A percentile compares a stretch with the other conserved stretches of the same genome.
Evolutionary conservation across 2,329 filamentous ascomycete species (phyloP).

Genomic region (Albophoma yamanashiensis): DNA sequence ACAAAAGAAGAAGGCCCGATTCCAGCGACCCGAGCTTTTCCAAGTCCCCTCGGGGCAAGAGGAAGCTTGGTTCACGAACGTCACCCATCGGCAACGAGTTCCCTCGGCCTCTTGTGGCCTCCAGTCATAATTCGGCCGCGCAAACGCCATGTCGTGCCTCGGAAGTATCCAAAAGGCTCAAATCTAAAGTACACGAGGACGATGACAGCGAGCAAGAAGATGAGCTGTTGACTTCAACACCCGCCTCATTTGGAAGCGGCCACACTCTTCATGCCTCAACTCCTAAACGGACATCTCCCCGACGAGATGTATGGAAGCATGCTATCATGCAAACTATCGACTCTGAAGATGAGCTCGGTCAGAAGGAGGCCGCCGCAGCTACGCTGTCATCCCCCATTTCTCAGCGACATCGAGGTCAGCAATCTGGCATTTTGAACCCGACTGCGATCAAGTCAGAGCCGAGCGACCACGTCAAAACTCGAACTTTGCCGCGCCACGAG

Average conservation of each 20-base stretch:
- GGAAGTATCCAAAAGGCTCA: neutral
- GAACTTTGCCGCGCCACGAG: neutral
- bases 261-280: constrained; percentile 1
- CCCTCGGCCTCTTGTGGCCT: neutral
- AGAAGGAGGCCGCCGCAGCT: constrained; percentile 8
- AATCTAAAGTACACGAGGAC: neutral
- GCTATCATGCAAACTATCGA: neutral
- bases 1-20: constrained; percentile 17
- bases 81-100: neutral
- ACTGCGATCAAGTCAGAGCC: neutral
- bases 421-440: neutral
- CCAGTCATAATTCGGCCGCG: neutral
- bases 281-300: constrained; percentile 6
- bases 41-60: neutral
- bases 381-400: constrained; percentile 17
- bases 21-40: neutral
- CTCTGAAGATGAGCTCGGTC: constrained; percentile 7
- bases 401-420: constrained; percentile 4
- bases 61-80: neutral
- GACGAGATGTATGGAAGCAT: constrained; percentile 2
- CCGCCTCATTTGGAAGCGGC: constrained; percentile 2
- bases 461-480: neutral
- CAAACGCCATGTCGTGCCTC: neutral
- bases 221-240: constrained; percentile 5
- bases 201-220: constrained; percentile 6